A percentile compares a stretch with the other conserved stretches of the same genome.
Evolutionary conservation across 2,329 filamentous ascomycete genomes (phyloP).

Genomic region (Ciborinia camelliae): DNA sequence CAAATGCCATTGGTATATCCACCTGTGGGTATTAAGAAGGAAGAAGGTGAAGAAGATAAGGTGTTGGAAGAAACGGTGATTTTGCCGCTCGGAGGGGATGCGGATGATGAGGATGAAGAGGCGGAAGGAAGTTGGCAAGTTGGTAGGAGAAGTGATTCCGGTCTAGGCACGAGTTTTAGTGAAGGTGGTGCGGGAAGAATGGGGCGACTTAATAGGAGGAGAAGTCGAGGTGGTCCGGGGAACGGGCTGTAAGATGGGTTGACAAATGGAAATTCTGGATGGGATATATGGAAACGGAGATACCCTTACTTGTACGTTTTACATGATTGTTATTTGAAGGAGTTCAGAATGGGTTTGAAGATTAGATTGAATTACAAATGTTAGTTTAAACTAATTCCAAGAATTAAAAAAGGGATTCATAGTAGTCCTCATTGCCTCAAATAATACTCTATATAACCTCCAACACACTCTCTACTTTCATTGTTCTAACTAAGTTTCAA

Average conservation of each 20-base stretch:
- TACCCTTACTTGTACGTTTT: background rate
- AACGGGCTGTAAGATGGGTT: background rate
- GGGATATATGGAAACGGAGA: background rate
- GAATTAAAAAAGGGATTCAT: too few species aligned
- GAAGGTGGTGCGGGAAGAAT: constrained; percentile 37
- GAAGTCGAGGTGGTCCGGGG: constrained; percentile 16
- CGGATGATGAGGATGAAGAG: constrained; percentile 49
- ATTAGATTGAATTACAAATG: background rate
- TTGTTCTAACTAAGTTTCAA: background rate
- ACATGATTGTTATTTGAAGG: background rate
- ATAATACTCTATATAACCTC: too few species aligned
- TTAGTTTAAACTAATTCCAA: background rate
- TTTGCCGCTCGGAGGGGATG: constrained; percentile 41
- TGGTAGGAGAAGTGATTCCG: constrained; percentile 44
- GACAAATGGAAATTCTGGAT: background rate
- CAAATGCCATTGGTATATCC: constrained; percentile 44
- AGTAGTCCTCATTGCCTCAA: too few species aligned
- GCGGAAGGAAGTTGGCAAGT: constrained; percentile 37
- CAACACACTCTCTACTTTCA: background rate
- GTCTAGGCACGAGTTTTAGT: constrained; percentile 53
- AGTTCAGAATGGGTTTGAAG: background rate
- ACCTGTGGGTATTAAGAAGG: constrained; percentile 35
- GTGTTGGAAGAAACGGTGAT: constrained; percentile 29
- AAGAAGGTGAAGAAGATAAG: constrained; percentile 33
- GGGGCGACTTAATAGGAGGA: constrained; percentile 30